Evolutionary conservation across 176 grass and related monocot species (phyloP).

Genomic region (Puccinellia tenuiflora): DNA sequence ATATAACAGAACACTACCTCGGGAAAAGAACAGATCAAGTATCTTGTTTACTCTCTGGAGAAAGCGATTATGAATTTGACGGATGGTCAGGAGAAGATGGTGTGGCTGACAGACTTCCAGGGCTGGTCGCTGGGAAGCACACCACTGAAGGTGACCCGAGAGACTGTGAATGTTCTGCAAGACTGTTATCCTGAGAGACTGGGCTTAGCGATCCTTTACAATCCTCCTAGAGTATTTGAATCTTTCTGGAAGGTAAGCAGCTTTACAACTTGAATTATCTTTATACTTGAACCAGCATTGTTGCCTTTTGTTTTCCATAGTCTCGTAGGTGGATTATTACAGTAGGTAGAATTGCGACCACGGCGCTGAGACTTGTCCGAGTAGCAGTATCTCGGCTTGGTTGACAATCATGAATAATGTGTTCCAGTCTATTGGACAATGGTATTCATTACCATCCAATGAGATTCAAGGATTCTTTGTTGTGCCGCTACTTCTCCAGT

Average conservation of each 20-base stretch:
- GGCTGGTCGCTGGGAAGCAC: constrained; percentile 59
- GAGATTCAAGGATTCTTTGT: too few species aligned
- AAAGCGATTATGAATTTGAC: constrained; percentile 68
- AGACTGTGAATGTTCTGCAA: constrained; percentile 63
- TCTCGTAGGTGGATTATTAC: too few species aligned
- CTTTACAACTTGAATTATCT: not conserved
- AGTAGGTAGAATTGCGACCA: too few species aligned
- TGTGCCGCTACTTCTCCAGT: too few species aligned
- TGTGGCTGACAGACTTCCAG: constrained; percentile 80
- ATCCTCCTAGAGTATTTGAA: constrained; percentile 81
- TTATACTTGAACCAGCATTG: constrained; percentile 1
- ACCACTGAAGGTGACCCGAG: constrained; percentile 58
- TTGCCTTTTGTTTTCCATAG: too few species aligned
- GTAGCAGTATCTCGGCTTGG: too few species aligned
- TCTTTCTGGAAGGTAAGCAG: constrained; percentile 69
- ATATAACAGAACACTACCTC: constrained; percentile 57
- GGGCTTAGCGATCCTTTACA: constrained; percentile 68
- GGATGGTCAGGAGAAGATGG: constrained; percentile 66
- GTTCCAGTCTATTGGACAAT: too few species aligned
- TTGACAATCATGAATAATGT: too few species aligned
- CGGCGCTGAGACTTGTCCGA: too few species aligned
- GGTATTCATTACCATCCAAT: too few species aligned
- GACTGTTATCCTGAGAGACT: constrained; percentile 84
- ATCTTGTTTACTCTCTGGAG: constrained; percentile 76
- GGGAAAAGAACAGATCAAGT: constrained; percentile 63